Evolutionary conservation across 768 basidiomycete genomes (phyloP).

Genomic region (Calocybe cyanea): DNA sequence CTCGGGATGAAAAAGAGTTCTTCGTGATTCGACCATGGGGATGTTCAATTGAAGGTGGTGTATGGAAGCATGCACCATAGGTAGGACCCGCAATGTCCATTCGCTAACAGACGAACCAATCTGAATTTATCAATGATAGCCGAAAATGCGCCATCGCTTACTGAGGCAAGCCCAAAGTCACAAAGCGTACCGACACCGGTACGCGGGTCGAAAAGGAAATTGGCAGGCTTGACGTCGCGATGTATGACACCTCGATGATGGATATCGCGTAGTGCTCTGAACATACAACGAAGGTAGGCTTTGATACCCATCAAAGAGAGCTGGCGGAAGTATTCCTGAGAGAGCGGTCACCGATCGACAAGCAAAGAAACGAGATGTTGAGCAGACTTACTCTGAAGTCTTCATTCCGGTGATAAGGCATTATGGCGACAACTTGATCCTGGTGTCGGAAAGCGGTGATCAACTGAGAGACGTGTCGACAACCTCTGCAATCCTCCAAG

Average conservation of each 20-base stretch:
- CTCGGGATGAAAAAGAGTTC: constrained; percentile 42
- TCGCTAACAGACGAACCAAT: constrained; percentile 35
- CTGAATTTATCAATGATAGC: not conserved
- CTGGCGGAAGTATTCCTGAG: constrained; percentile 71
- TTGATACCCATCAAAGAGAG: constrained; percentile 77
- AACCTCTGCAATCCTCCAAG: constrained; percentile 80
- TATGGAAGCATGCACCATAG: constrained; percentile 74
- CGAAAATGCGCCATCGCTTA: constrained; percentile 32
- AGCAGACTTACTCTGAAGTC: constrained; percentile 84
- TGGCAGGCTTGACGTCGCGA: constrained; percentile 97
- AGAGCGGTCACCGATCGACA: constrained; percentile 1
- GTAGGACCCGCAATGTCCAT: constrained; percentile 43
- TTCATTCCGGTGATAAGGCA: constrained; percentile 90
- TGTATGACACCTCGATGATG: constrained; percentile 87
- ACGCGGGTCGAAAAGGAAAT: constrained; percentile 89
- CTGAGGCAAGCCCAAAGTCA: constrained; percentile 95
- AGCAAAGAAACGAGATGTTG: not conserved
- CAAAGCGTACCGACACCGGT: constrained; percentile 83
- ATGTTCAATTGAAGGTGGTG: constrained; percentile 49
- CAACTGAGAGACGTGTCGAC: constrained; percentile 85
- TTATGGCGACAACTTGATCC: constrained; percentile 91
- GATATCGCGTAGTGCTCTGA: constrained; percentile 85
- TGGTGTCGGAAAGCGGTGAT: constrained; percentile 90
- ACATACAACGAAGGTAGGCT: constrained; percentile 85
- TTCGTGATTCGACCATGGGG: constrained; percentile 66